phyloP scores from a whole-genome alignment of 352 stramenopile species.

The Bremia lactucae region DNA sequence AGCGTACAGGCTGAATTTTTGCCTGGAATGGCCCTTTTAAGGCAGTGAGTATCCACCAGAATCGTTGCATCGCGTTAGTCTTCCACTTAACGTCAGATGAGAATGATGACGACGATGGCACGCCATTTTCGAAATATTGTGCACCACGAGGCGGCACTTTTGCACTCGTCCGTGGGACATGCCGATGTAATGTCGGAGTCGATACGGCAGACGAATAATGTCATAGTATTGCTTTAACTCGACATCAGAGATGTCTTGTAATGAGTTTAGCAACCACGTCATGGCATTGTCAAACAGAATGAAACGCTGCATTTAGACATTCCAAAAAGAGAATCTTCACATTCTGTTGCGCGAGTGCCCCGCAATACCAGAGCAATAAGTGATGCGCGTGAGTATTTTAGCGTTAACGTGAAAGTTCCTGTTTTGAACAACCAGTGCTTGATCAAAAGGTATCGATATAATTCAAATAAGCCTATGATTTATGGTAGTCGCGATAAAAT shows the following conservation, averaged over 20 bases:
- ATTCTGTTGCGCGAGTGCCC: slow-evolving; percentile 32
- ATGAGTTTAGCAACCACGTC: too few relatives aligned
- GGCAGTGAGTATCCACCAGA: slow-evolving; percentile 7
- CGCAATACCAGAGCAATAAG: slow-evolving; percentile 33
- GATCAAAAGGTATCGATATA: neutral
- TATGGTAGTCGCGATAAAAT: slow-evolving; percentile 54
- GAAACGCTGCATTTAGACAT: too few relatives aligned
- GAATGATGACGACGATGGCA: neutral
- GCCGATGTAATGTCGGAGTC: slow-evolving; percentile 34
- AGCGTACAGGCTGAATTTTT: slow-evolving; percentile 12
- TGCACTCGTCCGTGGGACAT: slow-evolving; percentile 45
- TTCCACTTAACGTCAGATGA: neutral
- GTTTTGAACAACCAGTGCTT: slow-evolving; percentile 22
- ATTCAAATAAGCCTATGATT: neutral
- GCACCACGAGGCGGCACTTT: slow-evolving; percentile 48
- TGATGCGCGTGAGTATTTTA: slow-evolving; percentile 14
- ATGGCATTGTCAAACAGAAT: too few relatives aligned
- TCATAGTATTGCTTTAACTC: slow-evolving; percentile 39
- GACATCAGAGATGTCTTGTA: too few relatives aligned
- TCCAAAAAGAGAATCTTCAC: too few relatives aligned
- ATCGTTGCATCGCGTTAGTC: slow-evolving; percentile 2
- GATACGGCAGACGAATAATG: slow-evolving; percentile 49
- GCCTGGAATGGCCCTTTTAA: neutral
- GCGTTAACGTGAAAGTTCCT: slow-evolving; percentile 44
- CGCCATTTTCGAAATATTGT: too few relatives aligned